These are phyloP conservation scores for Melaleuca alternifolia DNA, from an alignment of 345 rosid species.

Conservation along the genomic window DNA sequence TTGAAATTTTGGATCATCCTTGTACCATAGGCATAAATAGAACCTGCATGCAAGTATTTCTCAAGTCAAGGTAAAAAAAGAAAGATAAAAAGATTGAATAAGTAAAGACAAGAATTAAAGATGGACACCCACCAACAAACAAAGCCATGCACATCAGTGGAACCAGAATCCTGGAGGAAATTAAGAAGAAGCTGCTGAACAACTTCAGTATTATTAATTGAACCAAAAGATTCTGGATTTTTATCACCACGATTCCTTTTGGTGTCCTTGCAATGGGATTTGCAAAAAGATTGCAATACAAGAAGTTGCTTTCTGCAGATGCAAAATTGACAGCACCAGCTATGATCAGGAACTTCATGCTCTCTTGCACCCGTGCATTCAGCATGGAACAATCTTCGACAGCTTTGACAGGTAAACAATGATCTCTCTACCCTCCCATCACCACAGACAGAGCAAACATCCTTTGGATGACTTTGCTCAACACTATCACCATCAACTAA, in stretches of 20 bases:
- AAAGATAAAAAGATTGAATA: slow-evolving; percentile 9
- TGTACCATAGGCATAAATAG: slow-evolving; percentile 88
- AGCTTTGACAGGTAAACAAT: slow-evolving; percentile 65
- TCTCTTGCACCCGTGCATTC: slow-evolving; percentile 90
- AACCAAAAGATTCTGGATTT: slow-evolving; percentile 28
- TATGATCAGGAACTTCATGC: slow-evolving; percentile 50
- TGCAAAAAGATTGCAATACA: slow-evolving; percentile 71
- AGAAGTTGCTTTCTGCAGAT: slow-evolving; percentile 75
- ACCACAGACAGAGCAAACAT: slow-evolving; percentile 61
- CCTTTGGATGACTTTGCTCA: slow-evolving; percentile 33
- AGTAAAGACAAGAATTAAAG: slow-evolving; percentile 1
- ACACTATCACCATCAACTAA: slow-evolving; percentile 32
- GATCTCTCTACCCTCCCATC: slow-evolving; percentile 49
- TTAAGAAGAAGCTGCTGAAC: slow-evolving; percentile 84
- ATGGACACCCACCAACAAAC: slow-evolving; percentile 66
- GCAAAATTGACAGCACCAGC: slow-evolving; percentile 82
- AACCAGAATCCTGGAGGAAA: slow-evolving; percentile 78
- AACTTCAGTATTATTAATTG: slow-evolving; percentile 54
- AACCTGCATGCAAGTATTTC: slow-evolving; percentile 51
- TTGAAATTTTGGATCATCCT: slow-evolving; percentile 76
- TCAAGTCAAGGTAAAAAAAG: not conserved
- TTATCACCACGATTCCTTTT: slow-evolving; percentile 20
- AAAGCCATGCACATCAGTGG: slow-evolving; percentile 66
- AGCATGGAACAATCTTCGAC: slow-evolving; percentile 70
- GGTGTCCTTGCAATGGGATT: slow-evolving; percentile 39